A percentile compares a stretch with the other conserved stretches of the same genome.
Conservation (phyloP, 2,329 filamentous ascomycete genomes). For the Colletotrichum cordylinicola region DNA sequence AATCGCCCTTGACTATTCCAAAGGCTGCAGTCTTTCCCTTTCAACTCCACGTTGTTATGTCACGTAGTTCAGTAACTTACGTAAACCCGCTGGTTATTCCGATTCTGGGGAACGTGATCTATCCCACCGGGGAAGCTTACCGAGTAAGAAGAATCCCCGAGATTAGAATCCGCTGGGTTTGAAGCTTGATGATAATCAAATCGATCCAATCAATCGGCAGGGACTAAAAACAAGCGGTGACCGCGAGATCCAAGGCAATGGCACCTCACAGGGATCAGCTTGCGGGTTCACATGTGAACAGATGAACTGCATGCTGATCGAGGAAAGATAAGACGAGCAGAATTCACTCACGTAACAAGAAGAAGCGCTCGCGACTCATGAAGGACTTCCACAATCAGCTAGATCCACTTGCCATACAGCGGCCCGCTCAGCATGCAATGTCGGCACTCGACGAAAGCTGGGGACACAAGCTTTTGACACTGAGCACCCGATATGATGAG, state of each 20-base stretch:
- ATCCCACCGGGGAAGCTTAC: background rate
- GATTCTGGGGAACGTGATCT: background rate
- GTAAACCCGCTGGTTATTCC: background rate
- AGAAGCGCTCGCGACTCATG: conserved; percentile 9
- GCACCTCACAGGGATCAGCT: background rate
- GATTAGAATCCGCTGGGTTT: background rate
- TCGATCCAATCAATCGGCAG: background rate
- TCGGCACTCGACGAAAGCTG: background rate
- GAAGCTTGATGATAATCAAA: background rate
- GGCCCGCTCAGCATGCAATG: background rate
- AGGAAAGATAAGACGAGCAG: background rate
- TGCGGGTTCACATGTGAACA: background rate
- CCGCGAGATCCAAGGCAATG: background rate
- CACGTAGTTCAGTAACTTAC: background rate
- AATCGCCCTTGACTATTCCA: background rate
- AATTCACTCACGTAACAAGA: background rate
- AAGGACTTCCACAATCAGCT: background rate
- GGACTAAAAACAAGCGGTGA: background rate
- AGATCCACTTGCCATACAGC: background rate
- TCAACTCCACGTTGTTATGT: background rate
- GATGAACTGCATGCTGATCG: background rate
- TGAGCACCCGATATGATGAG: background rate
- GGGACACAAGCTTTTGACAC: background rate
- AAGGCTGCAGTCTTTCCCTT: background rate
- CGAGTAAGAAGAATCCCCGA: background rate